phyloP scores from a whole-genome alignment of 2,329 filamentous ascomycete genomes.

The Cryphonectria carpinicola region DNA sequence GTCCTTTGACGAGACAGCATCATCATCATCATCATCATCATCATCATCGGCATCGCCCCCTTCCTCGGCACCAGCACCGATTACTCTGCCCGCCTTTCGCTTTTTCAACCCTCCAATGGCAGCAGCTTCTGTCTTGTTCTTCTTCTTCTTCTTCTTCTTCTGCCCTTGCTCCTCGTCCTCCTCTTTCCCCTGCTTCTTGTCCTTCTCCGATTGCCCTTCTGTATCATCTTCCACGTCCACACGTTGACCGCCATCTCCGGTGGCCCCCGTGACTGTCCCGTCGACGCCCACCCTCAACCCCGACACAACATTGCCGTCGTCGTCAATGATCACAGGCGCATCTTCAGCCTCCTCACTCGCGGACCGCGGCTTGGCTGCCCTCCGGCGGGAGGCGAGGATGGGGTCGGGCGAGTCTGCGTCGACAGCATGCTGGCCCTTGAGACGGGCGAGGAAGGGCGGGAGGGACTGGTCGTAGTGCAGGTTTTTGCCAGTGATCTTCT shows the following conservation, averaged over 20 bases:
- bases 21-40: conserved; percentile 13
- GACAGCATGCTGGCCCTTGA: conserved; percentile 57
- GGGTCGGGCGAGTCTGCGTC: conserved; percentile 54
- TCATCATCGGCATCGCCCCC: conserved; percentile 29
- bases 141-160: conserved; percentile 34
- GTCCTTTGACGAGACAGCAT: conserved; percentile 21
- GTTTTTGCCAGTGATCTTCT: conserved; percentile 72
- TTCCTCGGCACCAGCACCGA: conserved; percentile 46
- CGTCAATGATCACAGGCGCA: conserved; percentile 74
- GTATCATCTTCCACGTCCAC: conserved; percentile 1
- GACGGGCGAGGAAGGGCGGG: conserved; percentile 63
- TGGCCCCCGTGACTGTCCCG: conserved; percentile 43
- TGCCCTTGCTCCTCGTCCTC: conserved; percentile 38
- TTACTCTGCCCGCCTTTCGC: conserved; percentile 57
- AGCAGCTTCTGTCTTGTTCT: conserved; percentile 40
- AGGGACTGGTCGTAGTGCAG: conserved; percentile 66
- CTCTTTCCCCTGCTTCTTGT: conserved; percentile 12
- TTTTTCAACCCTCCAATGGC: conserved; percentile 54
- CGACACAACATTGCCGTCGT: conserved; percentile 66
- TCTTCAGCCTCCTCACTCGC: conserved; percentile 76
- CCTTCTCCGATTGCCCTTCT: background rate
- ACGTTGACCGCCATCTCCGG: conserved; percentile 18
- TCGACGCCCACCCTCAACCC: conserved; percentile 44
- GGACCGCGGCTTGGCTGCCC: conserved; percentile 58
- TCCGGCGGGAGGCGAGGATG: conserved; percentile 52